Evolutionary conservation across 2,329 filamentous ascomycete genomes (phyloP), one percentile per base, ranked within the genome.

Genomic region (Gaeumannomyces tritici): DNA sequence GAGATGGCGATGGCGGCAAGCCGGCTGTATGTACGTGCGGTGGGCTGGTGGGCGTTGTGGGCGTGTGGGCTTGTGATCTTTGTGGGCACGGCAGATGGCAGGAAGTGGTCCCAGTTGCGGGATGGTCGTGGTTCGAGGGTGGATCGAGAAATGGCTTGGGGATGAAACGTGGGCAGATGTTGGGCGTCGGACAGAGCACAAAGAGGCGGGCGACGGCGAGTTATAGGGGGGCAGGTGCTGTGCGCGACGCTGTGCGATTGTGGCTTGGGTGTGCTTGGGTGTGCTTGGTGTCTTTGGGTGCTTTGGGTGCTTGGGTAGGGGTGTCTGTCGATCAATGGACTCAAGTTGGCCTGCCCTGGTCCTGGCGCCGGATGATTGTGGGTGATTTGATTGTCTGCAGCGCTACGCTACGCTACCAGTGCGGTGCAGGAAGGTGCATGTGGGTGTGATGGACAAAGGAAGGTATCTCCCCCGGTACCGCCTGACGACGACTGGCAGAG

Each of bases 81-180:
- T 51, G 57, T 42, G 57, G 57, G 24, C 21, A 29, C 57, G 57
- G 57, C 31, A 59, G 26, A 35, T 42, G 24, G 57, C n/a, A 42
- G 57, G 42, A 47, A 26, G 29, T 59, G 57, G 57, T 15, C 18
- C 33, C 42, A 35, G 24, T 59, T n/a, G 31, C 31, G 57, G 35
- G 35, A 59, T n/a, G 31, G 42, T 27, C 13, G 31, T 67, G 64
- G 65, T 65, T 66, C 65, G 65, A 67, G 64, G 62, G 64, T 61
- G 63, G 64, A 63, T 62, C 63, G 63, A 57, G 61, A 60, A 61
- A 63, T 62, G 60, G 61, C 63, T 66, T 64, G 65, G 63, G 60
- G 51, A 62, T 65, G 64, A 66, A 66, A 66, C 65, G 64, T 64
- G 59, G 54, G 54, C 31, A 55, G 51, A 55, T 55, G 42, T 9